These are phyloP conservation scores for Cercophora sp. DNA, from an alignment of 495 filamentous ascomycete species.

Conservation along the genomic window DNA sequence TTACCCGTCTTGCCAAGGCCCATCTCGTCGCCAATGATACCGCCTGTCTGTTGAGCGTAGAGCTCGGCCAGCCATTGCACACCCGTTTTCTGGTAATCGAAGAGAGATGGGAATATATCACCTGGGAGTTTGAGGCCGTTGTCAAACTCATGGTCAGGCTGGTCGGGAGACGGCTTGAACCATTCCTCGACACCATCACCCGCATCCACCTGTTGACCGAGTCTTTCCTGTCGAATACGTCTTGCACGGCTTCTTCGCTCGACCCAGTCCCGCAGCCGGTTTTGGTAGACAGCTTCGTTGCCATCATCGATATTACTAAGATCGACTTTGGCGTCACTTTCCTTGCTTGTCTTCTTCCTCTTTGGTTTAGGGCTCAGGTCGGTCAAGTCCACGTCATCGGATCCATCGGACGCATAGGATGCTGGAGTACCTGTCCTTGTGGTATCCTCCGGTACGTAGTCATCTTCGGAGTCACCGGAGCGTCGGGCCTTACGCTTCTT, in stretches of 20 bases:
- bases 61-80: slow-evolving; percentile 97
- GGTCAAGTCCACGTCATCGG: slow-evolving; percentile 35
- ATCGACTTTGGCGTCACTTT: slow-evolving; percentile 54
- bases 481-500: slow-evolving; percentile 39
- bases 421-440: slow-evolving; percentile 26
- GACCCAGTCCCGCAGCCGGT: slow-evolving; percentile 71
- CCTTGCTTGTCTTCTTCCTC: slow-evolving; percentile 38
- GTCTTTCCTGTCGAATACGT: slow-evolving; percentile 36
- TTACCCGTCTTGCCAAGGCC: slow-evolving; percentile 80
- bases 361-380: slow-evolving; percentile 32
- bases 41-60: slow-evolving; percentile 81
- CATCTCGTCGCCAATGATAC: slow-evolving; percentile 98
- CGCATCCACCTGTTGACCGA: slow-evolving; percentile 27
- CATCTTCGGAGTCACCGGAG: slow-evolving; percentile 40
- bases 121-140: slow-evolving; percentile 79
- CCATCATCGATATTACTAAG: slow-evolving; percentile 83
- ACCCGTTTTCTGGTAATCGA: slow-evolving; percentile 92
- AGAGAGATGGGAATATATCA: slow-evolving; percentile 84
- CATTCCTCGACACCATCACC: slow-evolving; percentile 64
- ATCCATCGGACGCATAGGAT: slow-evolving; percentile 24
- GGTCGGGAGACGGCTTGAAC: slow-evolving; percentile 77
- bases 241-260: slow-evolving; percentile 64
- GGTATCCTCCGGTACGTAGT: slow-evolving; percentile 34
- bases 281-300: slow-evolving; percentile 78
- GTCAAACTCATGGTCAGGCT: slow-evolving; percentile 65